These are phyloP conservation scores for Neurospora intermedia DNA, from an alignment of 495 filamentous ascomycete genomes.

Conservation along the genomic window DNA sequence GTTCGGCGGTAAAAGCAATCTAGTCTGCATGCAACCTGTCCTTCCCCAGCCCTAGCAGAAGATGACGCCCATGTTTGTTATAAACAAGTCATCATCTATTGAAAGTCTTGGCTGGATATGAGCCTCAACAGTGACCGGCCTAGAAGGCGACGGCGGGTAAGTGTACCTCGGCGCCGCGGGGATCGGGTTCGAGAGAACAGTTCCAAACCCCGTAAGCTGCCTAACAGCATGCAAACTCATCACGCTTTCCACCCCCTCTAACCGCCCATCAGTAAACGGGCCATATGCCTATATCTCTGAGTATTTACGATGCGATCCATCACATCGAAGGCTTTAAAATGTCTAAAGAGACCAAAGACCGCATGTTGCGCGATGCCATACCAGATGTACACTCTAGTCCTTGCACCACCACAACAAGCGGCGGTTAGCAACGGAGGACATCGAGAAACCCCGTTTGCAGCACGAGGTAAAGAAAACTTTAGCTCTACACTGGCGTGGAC, in stretches of 20 bases:
- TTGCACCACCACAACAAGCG: background rate
- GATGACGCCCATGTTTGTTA: background rate
- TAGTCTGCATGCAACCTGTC: constrained; percentile 17
- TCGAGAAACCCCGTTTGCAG: background rate
- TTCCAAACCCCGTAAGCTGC: background rate
- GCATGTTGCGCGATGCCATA: background rate
- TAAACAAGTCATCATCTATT: background rate
- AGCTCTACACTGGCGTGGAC: background rate
- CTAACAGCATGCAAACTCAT: background rate
- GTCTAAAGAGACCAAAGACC: background rate
- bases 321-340: background rate
- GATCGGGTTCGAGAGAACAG: background rate
- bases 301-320: background rate
- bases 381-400: background rate
- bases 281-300: background rate
- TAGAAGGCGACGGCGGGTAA: background rate
- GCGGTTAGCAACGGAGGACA: background rate
- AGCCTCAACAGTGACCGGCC: background rate
- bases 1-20: constrained; percentile 12
- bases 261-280: background rate
- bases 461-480: background rate
- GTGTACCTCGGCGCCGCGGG: background rate
- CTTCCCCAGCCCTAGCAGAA: constrained; percentile 18
- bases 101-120: background rate
- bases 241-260: background rate